These are phyloP conservation scores for Neurospora sp. DNA, from an alignment of 2,329 filamentous ascomycete genomes.

Conservation along the genomic window DNA sequence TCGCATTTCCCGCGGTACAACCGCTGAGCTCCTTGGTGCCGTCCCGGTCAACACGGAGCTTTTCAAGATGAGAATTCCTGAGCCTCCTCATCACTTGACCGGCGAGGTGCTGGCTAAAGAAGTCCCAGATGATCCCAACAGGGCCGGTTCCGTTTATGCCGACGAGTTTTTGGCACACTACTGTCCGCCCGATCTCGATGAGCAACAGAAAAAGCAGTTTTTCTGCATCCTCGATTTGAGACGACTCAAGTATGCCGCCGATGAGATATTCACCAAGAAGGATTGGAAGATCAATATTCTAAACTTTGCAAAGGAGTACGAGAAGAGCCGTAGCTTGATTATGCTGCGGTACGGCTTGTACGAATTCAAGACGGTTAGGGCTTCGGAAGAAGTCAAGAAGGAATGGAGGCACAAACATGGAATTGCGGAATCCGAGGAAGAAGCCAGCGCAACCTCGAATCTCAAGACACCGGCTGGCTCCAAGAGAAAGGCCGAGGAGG, in stretches of 20 bases:
- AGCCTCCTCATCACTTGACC: constrained; percentile 45
- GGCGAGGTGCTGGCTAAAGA: constrained; percentile 45
- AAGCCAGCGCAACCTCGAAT: constrained; percentile 24
- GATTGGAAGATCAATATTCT: constrained; percentile 54
- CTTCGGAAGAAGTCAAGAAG: constrained; percentile 46
- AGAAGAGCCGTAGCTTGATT: constrained; percentile 53
- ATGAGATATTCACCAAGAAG: constrained; percentile 51
- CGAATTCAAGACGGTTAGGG: constrained; percentile 53
- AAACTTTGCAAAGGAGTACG: constrained; percentile 55
- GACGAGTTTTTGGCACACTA: constrained; percentile 49
- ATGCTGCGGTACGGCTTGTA: constrained; percentile 53
- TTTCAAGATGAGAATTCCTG: constrained; percentile 49
- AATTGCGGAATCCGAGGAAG: constrained; percentile 40
- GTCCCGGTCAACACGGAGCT: constrained; percentile 40
- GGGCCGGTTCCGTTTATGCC: constrained; percentile 47
- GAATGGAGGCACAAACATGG: constrained; percentile 49
- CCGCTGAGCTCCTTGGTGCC: constrained; percentile 36
- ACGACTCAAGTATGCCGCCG: constrained; percentile 50
- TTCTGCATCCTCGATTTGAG: constrained; percentile 54
- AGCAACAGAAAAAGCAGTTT: constrained; percentile 51
- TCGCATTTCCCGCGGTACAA: constrained; percentile 33
- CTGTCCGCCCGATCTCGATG: constrained; percentile 47
- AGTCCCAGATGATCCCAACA: constrained; percentile 41
- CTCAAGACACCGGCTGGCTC: constrained; percentile 24
- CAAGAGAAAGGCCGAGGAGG: constrained; percentile 50